Evolutionary conservation across 2,329 filamentous ascomycete genomes (phyloP).

Genomic region (Tolypocladium inflatum): DNA sequence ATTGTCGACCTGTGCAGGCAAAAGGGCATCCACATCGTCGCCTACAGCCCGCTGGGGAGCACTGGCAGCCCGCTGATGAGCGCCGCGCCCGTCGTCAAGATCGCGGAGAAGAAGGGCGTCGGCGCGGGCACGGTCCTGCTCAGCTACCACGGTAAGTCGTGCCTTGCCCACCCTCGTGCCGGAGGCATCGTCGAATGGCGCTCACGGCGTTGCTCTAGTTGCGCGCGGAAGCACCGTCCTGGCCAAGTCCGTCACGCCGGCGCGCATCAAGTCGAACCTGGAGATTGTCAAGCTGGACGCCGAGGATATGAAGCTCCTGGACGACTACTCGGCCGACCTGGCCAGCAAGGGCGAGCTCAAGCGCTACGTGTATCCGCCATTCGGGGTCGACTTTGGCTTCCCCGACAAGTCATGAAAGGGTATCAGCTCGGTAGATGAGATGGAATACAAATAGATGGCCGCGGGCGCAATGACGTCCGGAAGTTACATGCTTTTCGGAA

Average conservation of each 20-base stretch:
- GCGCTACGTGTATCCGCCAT: conserved; percentile 60
- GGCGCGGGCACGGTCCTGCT: conserved; percentile 55
- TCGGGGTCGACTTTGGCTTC: conserved; percentile 61
- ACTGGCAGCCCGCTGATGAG: conserved; percentile 56
- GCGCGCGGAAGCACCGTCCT: conserved; percentile 61
- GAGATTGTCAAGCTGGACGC: conserved; percentile 55
- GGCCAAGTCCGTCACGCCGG: conserved; percentile 61
- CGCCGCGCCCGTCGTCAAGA: conserved; percentile 51
- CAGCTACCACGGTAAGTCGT: conserved; percentile 58
- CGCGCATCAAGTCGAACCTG: conserved; percentile 61
- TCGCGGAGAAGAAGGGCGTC: conserved; percentile 54
- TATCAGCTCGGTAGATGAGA: not conserved
- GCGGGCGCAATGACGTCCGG: not conserved
- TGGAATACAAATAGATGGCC: not conserved
- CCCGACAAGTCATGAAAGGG: conserved; percentile 46
- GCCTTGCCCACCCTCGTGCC: not conserved
- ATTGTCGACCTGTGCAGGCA: conserved; percentile 59
- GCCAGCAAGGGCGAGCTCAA: conserved; percentile 40
- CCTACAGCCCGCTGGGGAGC: conserved; percentile 59
- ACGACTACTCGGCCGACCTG: conserved; percentile 44
- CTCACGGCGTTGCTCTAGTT: conserved; percentile 31
- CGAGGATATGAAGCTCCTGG: conserved; percentile 51
- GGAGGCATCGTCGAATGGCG: not conserved
- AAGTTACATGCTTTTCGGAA: not conserved
- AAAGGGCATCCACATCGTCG: conserved; percentile 62